These are phyloP conservation scores for Fusarium sp. DNA, from an alignment of 2,329 filamentous ascomycete genomes.

Conservation along the genomic window DNA sequence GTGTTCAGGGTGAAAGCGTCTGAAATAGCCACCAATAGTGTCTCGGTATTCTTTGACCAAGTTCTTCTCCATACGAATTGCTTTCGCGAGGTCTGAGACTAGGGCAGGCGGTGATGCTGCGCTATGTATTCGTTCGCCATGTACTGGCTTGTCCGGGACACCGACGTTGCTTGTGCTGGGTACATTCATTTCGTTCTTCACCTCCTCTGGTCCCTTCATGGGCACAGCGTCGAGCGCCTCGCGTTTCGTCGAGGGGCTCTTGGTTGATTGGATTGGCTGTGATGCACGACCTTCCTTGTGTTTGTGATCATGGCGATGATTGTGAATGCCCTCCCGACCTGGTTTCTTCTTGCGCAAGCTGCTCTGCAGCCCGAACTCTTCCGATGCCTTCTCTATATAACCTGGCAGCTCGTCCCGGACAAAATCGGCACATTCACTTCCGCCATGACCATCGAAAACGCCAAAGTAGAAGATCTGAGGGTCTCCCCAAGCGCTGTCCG, in stretches of 20 bases:
- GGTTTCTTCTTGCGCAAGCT: conserved; percentile 68
- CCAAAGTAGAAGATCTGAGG: conserved; percentile 98
- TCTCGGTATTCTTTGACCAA: conserved; percentile 83
- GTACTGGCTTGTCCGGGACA: conserved; percentile 51
- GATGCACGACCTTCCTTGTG: conserved; percentile 20
- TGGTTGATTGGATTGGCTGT: conserved; percentile 9
- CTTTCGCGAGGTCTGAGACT: conserved; percentile 67
- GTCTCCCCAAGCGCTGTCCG: conserved; percentile 84
- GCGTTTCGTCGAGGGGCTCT: conserved; percentile 37
- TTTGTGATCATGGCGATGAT: conserved; percentile 37
- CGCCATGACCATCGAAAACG: conserved; percentile 96
- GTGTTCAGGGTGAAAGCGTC: conserved; percentile 84
- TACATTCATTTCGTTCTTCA: conserved; percentile 52
- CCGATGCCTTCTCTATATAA: conserved; percentile 86
- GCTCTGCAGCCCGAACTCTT: conserved; percentile 80
- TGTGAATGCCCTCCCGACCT: conserved; percentile 40
- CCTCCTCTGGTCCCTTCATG: conserved; percentile 62
- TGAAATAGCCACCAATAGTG: conserved; percentile 93
- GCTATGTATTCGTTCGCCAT: conserved; percentile 52
- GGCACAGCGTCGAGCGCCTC: conserved; percentile 53
- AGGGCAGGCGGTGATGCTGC: conserved; percentile 60
- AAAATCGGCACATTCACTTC: conserved; percentile 87
- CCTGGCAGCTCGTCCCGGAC: conserved; percentile 84
- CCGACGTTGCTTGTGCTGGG: conserved; percentile 48
- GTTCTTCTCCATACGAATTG: conserved; percentile 74